phyloP scores from a whole-genome alignment of 805 yeast genomes.

The Schwanniomyces polymorphus region DNA sequence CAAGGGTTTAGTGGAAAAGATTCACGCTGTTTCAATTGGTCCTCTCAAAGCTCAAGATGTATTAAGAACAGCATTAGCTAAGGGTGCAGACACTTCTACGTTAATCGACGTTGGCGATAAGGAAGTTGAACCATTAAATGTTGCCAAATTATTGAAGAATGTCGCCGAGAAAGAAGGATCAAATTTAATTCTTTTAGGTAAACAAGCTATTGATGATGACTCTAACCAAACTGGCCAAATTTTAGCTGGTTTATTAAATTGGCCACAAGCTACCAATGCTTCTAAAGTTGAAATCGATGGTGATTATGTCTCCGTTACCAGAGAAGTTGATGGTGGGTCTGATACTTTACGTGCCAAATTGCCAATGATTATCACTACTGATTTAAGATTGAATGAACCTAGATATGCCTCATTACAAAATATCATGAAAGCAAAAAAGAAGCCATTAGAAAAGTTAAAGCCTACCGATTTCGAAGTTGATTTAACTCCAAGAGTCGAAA shows the following conservation, averaged over 20 bases:
- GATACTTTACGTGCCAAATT: slow-evolving; percentile 75
- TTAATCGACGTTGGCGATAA: slow-evolving; percentile 74
- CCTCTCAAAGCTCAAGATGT: slow-evolving; percentile 84
- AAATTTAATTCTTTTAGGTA: slow-evolving; percentile 86
- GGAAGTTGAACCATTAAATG: slow-evolving; percentile 81
- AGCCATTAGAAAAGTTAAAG: slow-evolving; percentile 73
- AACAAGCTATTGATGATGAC: slow-evolving; percentile 96
- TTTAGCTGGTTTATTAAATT: slow-evolving; percentile 86
- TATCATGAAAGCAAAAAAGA: slow-evolving; percentile 97
- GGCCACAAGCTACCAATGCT: slow-evolving; percentile 98
- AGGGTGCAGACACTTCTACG: slow-evolving; percentile 88
- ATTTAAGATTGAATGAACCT: slow-evolving; percentile 90
- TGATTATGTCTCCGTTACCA: slow-evolving; percentile 66
- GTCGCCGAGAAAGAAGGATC: slow-evolving; percentile 68
- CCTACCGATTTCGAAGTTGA: slow-evolving; percentile 70
- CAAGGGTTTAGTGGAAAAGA: slow-evolving; percentile 67
- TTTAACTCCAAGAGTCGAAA: slow-evolving; percentile 60
- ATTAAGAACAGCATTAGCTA: slow-evolving; percentile 86
- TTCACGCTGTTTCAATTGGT: slow-evolving; percentile 93
- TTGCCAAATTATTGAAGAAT: slow-evolving; percentile 80
- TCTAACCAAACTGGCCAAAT: slow-evolving; percentile 95
- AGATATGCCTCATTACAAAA: slow-evolving; percentile 95
- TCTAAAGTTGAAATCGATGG: slow-evolving; percentile 70
- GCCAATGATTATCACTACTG: slow-evolving; percentile 89
- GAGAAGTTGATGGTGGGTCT: slow-evolving; percentile 96